Base-by-base conservation (phyloP, 805 yeast genomes). In the Candida vartiovaarae region DNA sequence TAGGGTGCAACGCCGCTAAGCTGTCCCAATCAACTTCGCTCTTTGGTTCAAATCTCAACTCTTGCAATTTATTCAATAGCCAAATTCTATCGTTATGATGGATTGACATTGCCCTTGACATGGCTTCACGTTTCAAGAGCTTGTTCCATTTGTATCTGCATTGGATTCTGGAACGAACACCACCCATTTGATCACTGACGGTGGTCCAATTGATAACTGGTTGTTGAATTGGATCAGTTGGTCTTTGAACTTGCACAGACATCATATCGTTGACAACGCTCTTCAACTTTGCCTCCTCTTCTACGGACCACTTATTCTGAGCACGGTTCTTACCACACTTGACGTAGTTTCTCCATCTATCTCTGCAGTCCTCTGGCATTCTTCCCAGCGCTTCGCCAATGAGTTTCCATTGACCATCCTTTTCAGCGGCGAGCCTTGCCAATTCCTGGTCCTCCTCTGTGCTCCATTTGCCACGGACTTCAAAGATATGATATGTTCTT, bases 321-420 rank as follows among this genome's bases (percentile, higher is more conserved):
- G 80, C 78, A 50, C 97, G 71, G 43, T 76, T 76, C 15, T 70
- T 71, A 25, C 97, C 97, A 67, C 97, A 91, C 62, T 90, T 90
- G 49, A 90, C 84, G 60, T 90, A 91, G 61, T 91, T 91, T 63
- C 98, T 74, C 95, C 95, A 91, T 54, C 98, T 73, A 62, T 91
- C 98, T 54, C 98, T 75, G 63, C 97, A 90, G 65, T 91, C 98
- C 59, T 91, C 98, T 0, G 98, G 97, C 98, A 91, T 91, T 56
- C 98, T 72, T 10, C 85, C 87, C 77, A 91, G 70, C 6, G 70
- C 67, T 42, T 74, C 74, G 6, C 97, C 97, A 47, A 91, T 85
- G 34, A 71, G 70, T 53, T 87, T 87, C 98, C 98, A 91, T 57
- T 84, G 88, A 15, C 93, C 88, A 46, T 81, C 87, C 52, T 78